phyloP scores from a whole-genome alignment of 768 basidiomycete genomes.

The Leucocoprinus leucothites region DNA sequence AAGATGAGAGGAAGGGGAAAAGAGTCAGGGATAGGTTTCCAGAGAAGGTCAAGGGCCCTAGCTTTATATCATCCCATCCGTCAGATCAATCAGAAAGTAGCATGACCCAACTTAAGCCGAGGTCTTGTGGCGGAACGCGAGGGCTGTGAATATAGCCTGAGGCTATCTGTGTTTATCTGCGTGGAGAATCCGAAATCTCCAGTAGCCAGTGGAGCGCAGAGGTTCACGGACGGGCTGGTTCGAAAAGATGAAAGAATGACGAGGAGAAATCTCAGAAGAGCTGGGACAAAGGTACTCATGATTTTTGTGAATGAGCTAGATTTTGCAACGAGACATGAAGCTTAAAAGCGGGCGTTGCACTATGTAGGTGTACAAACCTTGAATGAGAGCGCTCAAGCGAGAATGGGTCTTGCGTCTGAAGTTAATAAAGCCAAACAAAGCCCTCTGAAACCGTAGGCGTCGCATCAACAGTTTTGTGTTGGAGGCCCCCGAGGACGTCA shows the following conservation, averaged over 20 bases:
- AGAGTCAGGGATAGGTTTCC: not conserved
- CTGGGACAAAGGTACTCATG: too few relatives aligned
- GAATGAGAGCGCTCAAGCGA: not conserved
- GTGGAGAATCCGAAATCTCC: slow-evolving; percentile 8
- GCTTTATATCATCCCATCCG: not conserved
- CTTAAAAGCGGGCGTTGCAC: too few relatives aligned
- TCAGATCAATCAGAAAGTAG: slow-evolving; percentile 5
- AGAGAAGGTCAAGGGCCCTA: not conserved
- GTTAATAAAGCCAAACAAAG: slow-evolving; percentile 17
- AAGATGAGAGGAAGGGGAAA: slow-evolving; percentile 4
- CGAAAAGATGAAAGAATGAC: too few relatives aligned
- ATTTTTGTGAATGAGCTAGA: too few relatives aligned
- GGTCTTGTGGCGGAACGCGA: slow-evolving; percentile 1
- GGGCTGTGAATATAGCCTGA: not conserved
- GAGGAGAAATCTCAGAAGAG: too few relatives aligned
- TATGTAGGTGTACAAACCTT: too few relatives aligned
- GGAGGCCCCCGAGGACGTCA: slow-evolving; percentile 39
- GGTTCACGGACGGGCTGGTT: not conserved
- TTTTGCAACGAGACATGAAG: too few relatives aligned
- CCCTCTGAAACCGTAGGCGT: slow-evolving; percentile 15
- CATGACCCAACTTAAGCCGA: not conserved
- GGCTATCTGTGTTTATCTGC: slow-evolving; percentile 8
- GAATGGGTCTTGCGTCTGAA: not conserved
- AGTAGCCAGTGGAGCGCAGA: not conserved
- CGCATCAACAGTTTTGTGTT: not conserved